These are phyloP conservation scores for Craspedostauros australis DNA, from an alignment of 108 stramenopile species.

Conservation along the genomic window DNA sequence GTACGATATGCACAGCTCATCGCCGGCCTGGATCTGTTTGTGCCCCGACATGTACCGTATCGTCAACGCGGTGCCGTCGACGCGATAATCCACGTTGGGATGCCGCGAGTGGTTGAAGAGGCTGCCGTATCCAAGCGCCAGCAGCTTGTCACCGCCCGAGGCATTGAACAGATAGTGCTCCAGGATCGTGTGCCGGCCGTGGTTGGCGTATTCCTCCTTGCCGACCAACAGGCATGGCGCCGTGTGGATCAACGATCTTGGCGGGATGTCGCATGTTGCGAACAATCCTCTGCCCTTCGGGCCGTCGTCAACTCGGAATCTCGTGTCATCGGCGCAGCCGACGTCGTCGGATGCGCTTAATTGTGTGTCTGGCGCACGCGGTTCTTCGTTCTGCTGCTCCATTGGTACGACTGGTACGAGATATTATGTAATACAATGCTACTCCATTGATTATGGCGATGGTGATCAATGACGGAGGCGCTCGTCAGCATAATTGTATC, in stretches of 20 bases:
- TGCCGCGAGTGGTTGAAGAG: conserved; percentile 23
- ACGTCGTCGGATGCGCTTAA: no score
- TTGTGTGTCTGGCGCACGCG: no score
- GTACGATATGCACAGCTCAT: conserved; percentile 30
- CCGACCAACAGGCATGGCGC: conserved; percentile 15
- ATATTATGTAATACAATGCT: no score
- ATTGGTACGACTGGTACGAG: no score
- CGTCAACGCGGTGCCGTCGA: conserved; percentile 1
- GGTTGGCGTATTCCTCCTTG: conserved; percentile 1
- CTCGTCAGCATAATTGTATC: no score
- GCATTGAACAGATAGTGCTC: conserved; percentile 30
- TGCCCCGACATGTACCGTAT: conserved; percentile 13
- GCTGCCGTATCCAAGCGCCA: conserved; percentile 24
- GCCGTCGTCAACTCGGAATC: no score
- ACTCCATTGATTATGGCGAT: no score
- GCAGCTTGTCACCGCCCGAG: conserved; percentile 6
- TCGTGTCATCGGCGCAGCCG: no score
- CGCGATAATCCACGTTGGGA: conserved; percentile 26
- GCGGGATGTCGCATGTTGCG: conserved; percentile 8
- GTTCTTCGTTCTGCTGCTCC: no score
- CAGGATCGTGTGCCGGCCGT: conserved; percentile 19
- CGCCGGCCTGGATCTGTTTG: background rate
- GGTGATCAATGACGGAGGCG: no score
- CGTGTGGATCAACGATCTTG: conserved; percentile 15
- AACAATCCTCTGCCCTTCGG: conserved; percentile 13